Percentiles rank a stretch among this genome's conserved stretches.
These are phyloP conservation scores for Metschnikowia chrysomelidarum DNA, from an alignment of 805 yeast genomes.

Conservation along the genomic window DNA sequence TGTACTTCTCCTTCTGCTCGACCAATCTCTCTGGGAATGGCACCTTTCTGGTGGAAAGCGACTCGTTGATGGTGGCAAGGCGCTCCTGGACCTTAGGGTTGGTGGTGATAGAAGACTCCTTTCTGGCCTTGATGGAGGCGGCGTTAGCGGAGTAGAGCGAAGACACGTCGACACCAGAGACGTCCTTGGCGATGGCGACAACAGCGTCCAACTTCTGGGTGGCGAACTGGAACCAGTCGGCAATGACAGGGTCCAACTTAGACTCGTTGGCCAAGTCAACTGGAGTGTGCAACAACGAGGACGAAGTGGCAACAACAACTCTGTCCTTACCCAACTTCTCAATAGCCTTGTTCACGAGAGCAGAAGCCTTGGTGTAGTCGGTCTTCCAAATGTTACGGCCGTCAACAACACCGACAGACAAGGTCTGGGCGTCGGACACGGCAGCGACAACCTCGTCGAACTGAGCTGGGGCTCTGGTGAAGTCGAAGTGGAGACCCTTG, in stretches of 20 bases:
- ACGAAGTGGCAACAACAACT: slow-evolving; percentile 90
- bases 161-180: slow-evolving; percentile 77
- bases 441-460: slow-evolving; percentile 74
- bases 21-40: slow-evolving; percentile 85
- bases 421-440: slow-evolving; percentile 65
- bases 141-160: slow-evolving; percentile 83
- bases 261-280: slow-evolving; percentile 91
- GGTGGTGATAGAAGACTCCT: slow-evolving; percentile 84
- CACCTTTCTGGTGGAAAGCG: slow-evolving; percentile 78
- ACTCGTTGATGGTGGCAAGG: slow-evolving; percentile 71
- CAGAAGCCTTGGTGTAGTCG: slow-evolving; percentile 85
- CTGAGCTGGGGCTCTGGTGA: slow-evolving; percentile 95
- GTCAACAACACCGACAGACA: slow-evolving; percentile 96
- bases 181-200: slow-evolving; percentile 85
- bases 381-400: slow-evolving; percentile 99
- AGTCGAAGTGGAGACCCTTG: slow-evolving; percentile 94
- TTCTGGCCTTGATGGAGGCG: slow-evolving; percentile 79
- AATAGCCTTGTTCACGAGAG: slow-evolving; percentile 76
- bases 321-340: slow-evolving; percentile 81
- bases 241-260: slow-evolving; percentile 86
- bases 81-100: slow-evolving; percentile 88
- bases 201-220: slow-evolving; percentile 94
- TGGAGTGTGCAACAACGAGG: slow-evolving; percentile 97
- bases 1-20: slow-evolving; percentile 82
- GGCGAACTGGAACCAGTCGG: slow-evolving; percentile 98